Evolutionary conservation across 768 basidiomycete genomes (phyloP).

Genomic region (Mycena galopus): DNA sequence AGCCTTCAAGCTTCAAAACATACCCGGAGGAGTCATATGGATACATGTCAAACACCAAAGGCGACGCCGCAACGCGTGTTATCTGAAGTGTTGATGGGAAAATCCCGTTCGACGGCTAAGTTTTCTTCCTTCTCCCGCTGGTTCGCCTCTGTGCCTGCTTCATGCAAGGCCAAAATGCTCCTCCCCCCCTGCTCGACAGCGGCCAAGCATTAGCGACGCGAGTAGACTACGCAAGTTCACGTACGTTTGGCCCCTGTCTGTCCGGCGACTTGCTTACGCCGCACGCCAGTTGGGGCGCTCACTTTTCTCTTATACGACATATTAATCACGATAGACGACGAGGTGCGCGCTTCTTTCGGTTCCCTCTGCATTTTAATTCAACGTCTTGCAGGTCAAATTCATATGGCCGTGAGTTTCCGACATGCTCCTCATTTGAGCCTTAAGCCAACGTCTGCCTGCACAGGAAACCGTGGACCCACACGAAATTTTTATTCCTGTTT

Average conservation of each 20-base stretch:
- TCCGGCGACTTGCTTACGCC: not conserved
- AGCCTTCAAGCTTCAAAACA: not conserved
- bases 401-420: slow-evolving; percentile 56
- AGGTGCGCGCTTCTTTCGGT: slow-evolving; percentile 43
- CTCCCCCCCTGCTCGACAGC: not conserved
- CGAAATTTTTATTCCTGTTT: slow-evolving; percentile 53
- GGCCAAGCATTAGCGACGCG: slow-evolving; percentile 19
- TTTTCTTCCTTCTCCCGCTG: not conserved
- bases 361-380: not conserved
- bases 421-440: not conserved
- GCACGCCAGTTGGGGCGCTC: slow-evolving; percentile 49
- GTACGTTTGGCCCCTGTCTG: slow-evolving; percentile 15
- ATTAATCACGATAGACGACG: slow-evolving; percentile 54
- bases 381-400: slow-evolving; percentile 48
- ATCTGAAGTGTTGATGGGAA: not conserved
- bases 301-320: slow-evolving; percentile 58
- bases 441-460: slow-evolving; percentile 2
- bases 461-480: slow-evolving; percentile 48
- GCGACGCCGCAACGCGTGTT: not conserved
- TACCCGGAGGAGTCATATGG: not conserved
- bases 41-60: not conserved
- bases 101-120: not conserved
- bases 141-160: not conserved
- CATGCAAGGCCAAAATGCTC: slow-evolving; percentile 12
- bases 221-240: slow-evolving; percentile 22